phyloP scores from a whole-genome alignment of 805 yeast species.

The Alloascoidea hylecoeti region DNA sequence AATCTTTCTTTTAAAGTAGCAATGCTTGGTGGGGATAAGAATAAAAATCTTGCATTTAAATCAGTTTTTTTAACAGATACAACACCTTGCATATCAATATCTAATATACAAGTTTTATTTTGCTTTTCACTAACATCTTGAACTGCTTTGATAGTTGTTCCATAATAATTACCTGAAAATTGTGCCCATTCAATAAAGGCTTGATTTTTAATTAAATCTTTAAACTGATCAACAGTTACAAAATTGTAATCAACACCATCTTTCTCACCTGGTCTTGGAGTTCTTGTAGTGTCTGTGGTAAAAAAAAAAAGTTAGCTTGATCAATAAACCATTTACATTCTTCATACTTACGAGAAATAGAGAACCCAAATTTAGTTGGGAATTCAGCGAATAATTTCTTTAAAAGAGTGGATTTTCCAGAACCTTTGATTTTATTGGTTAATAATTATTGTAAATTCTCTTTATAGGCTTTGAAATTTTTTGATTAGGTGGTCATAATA shows the following conservation, averaged over 20 bases:
- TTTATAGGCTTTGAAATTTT: no score
- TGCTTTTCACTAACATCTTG: constrained; percentile 46
- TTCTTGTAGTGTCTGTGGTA: constrained; percentile 64
- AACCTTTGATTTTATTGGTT: constrained; percentile 19
- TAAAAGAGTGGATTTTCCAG: constrained; percentile 91
- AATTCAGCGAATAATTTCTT: constrained; percentile 82
- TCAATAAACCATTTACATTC: neutral
- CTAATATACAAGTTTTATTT: constrained; percentile 77
- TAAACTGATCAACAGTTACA: constrained; percentile 65
- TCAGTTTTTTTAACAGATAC: constrained; percentile 74
- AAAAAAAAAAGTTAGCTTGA: neutral
- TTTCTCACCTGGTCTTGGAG: constrained; percentile 84
- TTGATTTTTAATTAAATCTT: constrained; percentile 53
- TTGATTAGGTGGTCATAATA: no score
- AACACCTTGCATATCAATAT: constrained; percentile 99
- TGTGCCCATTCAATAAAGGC: constrained; percentile 96
- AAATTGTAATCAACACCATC: constrained; percentile 88
- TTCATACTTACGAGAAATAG: constrained; percentile 48
- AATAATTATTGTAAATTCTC: constrained; percentile 2
- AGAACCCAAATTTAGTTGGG: constrained; percentile 86
- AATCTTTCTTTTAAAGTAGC: constrained; percentile 67
- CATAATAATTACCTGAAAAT: constrained; percentile 95
- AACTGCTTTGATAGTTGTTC: constrained; percentile 82
- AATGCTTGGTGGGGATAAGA: constrained; percentile 86
- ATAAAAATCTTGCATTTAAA: constrained; percentile 74